Evolutionary conservation across 768 basidiomycete genomes (phyloP).

Genomic region (Mycena kentingensis): DNA sequence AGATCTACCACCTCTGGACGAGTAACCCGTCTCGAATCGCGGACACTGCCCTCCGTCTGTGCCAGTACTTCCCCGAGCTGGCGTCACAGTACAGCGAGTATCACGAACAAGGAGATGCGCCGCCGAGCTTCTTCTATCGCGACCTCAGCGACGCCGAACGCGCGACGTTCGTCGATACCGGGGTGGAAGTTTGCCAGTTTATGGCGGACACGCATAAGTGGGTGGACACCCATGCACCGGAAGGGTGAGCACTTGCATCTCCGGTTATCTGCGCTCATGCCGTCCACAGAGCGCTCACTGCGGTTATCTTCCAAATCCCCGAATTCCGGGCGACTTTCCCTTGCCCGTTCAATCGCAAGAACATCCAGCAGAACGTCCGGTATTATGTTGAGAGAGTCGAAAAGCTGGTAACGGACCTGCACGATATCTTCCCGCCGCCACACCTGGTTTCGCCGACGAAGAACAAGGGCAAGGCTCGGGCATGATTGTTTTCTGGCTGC

Average conservation of each 20-base stretch:
- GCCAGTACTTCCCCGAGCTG: conserved; percentile 19
- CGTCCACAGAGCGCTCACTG: background rate
- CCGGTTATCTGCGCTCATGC: background rate
- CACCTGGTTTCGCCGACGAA: background rate
- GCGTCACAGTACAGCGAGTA: conserved; percentile 2
- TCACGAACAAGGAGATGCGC: background rate
- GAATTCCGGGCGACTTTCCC: conserved; percentile 7
- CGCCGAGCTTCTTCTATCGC: conserved; percentile 12
- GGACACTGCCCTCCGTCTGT: conserved; percentile 10
- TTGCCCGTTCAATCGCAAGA: background rate
- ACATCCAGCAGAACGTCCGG: background rate
- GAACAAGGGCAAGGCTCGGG: background rate
- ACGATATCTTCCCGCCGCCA: conserved; percentile 12
- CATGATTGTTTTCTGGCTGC: too few relatives aligned
- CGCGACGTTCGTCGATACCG: background rate
- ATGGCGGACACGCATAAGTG: conserved; percentile 7
- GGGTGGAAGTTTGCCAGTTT: conserved; percentile 9
- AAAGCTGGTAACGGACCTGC: conserved; percentile 13
- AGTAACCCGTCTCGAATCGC: conserved; percentile 8
- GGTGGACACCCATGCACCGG: background rate
- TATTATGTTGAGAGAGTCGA: conserved; percentile 7
- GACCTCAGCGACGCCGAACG: conserved; percentile 12
- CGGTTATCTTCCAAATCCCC: conserved; percentile 1
- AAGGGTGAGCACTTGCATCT: background rate
- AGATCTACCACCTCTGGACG: conserved; percentile 18